A percentile compares a stretch with the other conserved stretches of the same genome.
Evolutionary conservation across 371 early-diverging fungal genomes (phyloP).

Genomic region (Mortierella sp.): DNA sequence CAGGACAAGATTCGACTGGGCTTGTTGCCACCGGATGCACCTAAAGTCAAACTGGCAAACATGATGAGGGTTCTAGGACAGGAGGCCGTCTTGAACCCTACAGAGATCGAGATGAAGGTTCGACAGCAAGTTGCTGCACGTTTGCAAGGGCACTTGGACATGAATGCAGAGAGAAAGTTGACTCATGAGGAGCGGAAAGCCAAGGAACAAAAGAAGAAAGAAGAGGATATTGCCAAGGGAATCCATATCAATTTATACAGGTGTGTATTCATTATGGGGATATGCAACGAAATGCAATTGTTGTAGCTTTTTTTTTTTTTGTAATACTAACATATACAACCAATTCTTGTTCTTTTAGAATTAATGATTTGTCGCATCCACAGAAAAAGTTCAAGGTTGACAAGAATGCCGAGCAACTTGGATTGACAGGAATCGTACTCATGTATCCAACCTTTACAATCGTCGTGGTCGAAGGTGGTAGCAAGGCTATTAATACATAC

Average conservation of each 20-base stretch:
- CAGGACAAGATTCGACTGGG: conserved; percentile 96
- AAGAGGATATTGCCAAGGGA: conserved; percentile 76
- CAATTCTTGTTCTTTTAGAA: conserved; percentile 56
- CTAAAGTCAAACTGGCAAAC: conserved; percentile 93
- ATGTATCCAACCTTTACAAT: conserved; percentile 79
- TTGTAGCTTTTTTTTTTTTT: neutral
- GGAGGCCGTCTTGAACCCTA: conserved; percentile 94
- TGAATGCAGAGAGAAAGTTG: conserved; percentile 86
- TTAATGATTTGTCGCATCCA: conserved; percentile 82
- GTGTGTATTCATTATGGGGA: conserved; percentile 58
- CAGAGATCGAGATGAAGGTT: conserved; percentile 91
- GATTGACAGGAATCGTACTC: conserved; percentile 87
- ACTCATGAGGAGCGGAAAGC: conserved; percentile 88
- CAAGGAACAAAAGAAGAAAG: conserved; percentile 79
- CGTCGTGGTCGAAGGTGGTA: conserved; percentile 95
- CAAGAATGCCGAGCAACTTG: conserved; percentile 86
- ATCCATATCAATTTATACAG: conserved; percentile 87
- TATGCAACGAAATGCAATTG: too few relatives aligned
- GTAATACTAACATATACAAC: neutral
- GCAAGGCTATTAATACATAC: conserved; percentile 89
- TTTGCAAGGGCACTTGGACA: conserved; percentile 82
- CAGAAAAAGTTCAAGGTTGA: conserved; percentile 91
- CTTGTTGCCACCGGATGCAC: conserved; percentile 91
- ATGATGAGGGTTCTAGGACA: conserved; percentile 94
- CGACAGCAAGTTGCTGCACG: conserved; percentile 88